Conservation (phyloP, 305 asterid species). For the Solanum hybrid region DNA sequence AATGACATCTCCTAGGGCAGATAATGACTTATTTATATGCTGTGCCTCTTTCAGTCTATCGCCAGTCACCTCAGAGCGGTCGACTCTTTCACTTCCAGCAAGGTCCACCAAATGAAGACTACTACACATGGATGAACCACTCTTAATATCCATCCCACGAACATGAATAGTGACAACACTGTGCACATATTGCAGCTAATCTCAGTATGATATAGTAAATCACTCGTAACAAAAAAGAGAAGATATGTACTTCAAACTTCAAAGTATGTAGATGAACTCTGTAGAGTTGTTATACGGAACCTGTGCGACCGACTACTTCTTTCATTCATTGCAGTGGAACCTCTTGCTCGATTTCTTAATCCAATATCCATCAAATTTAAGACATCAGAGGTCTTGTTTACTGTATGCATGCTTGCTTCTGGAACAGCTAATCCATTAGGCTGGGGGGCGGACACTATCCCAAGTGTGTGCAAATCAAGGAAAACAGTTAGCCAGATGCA, state of each 20-base stretch:
- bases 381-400: slow-evolving; percentile 22
- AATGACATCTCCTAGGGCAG: slow-evolving; percentile 39
- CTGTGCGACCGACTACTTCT: slow-evolving; percentile 37
- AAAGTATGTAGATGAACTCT: background rate
- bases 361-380: slow-evolving; percentile 28
- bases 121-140: slow-evolving; percentile 17
- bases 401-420: slow-evolving; percentile 28
- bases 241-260: background rate
- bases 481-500: background rate
- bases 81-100: slow-evolving; percentile 41
- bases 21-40: slow-evolving; percentile 31
- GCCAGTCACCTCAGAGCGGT: slow-evolving; percentile 33
- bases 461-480: slow-evolving; percentile 38
- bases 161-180: slow-evolving; percentile 25
- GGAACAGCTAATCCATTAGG: slow-evolving; percentile 30
- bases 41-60: slow-evolving; percentile 39
- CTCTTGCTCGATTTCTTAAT: slow-evolving; percentile 24
- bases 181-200: background rate
- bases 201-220: background rate
- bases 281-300: background rate
- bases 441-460: slow-evolving; percentile 24
- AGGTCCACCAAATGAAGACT: slow-evolving; percentile 38
- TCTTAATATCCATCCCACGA: slow-evolving; percentile 21
- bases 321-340: slow-evolving; percentile 34
- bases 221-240: background rate